These are phyloP conservation scores for Cyberlindnera xishuangbannaensis DNA, from an alignment of 805 yeast genomes.

Conservation along the genomic window DNA sequence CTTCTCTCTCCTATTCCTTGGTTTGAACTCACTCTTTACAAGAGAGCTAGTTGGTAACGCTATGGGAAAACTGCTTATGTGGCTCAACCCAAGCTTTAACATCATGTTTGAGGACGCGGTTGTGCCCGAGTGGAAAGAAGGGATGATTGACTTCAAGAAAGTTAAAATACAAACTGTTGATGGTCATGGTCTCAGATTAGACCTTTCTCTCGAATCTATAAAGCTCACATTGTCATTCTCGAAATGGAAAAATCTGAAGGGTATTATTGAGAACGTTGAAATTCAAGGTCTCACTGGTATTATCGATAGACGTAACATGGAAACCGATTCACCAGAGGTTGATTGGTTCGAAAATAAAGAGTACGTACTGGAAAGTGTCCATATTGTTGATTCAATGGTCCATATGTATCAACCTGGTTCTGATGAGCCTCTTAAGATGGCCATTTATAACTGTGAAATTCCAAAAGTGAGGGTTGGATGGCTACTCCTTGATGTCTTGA, in stretches of 20 bases:
- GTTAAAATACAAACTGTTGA: slow-evolving; percentile 60
- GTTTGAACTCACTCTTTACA: slow-evolving; percentile 76
- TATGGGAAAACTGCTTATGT: slow-evolving; percentile 73
- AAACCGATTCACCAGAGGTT: slow-evolving; percentile 20
- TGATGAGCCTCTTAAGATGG: slow-evolving; percentile 31
- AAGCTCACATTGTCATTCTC: slow-evolving; percentile 72
- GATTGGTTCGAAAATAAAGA: slow-evolving; percentile 30
- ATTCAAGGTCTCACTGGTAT: slow-evolving; percentile 81
- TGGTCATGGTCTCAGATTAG: slow-evolving; percentile 73
- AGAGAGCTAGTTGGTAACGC: slow-evolving; percentile 81
- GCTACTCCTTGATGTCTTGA: slow-evolving; percentile 59
- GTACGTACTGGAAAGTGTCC: slow-evolving; percentile 36
- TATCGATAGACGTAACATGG: slow-evolving; percentile 50
- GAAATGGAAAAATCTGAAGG: slow-evolving; percentile 85
- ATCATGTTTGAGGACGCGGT: slow-evolving; percentile 86
- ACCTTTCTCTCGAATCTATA: slow-evolving; percentile 72
- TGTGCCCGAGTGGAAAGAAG: slow-evolving; percentile 88
- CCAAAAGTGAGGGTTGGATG: slow-evolving; percentile 54
- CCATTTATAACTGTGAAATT: slow-evolving; percentile 61
- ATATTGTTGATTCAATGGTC: slow-evolving; percentile 47
- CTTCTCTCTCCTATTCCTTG: slow-evolving; percentile 66
- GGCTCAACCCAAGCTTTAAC: slow-evolving; percentile 63
- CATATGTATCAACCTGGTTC: slow-evolving; percentile 27
- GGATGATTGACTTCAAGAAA: slow-evolving; percentile 72
- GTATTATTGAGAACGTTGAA: slow-evolving; percentile 73